Percentiles rank a stretch among this genome's conserved stretches.
phyloP scores from a whole-genome alignment of 2,329 filamentous ascomycete genomes.

The Dothideomycetes sp. region DNA sequence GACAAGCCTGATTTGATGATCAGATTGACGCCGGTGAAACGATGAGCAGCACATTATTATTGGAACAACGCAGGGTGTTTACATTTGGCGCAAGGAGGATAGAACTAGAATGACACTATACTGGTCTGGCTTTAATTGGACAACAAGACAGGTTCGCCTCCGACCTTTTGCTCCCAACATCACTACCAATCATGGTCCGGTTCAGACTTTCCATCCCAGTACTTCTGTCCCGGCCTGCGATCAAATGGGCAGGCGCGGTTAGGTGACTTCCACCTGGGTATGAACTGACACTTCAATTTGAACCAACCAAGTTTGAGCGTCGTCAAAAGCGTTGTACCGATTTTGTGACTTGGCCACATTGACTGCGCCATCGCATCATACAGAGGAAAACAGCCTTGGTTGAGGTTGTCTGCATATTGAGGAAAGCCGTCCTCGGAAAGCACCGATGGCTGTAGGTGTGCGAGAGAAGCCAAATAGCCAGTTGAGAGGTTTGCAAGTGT shows the following conservation, averaged over 20 bases:
- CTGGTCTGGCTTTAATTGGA: no score
- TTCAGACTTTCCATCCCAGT: slow-evolving; percentile 2
- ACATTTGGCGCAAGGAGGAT: no score
- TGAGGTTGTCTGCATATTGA: neutral
- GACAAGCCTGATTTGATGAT: slow-evolving; percentile 18
- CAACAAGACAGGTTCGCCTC: no score
- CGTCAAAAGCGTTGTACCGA: slow-evolving; percentile 1
- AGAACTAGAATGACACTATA: no score
- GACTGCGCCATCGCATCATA: slow-evolving; percentile 2
- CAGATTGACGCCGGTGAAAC: slow-evolving; percentile 4
- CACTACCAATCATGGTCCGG: slow-evolving; percentile 3
- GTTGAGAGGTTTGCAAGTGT: slow-evolving; percentile 7
- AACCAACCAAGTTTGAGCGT: slow-evolving; percentile 3
- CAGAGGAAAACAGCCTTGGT: slow-evolving; percentile 6
- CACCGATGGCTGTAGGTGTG: neutral
- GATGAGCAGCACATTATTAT: no score
- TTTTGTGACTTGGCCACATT: neutral
- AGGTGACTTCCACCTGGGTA: neutral
- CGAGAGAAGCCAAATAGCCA: slow-evolving; percentile 6
- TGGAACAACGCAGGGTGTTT: no score
- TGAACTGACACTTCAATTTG: slow-evolving; percentile 7
- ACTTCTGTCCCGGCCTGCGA: slow-evolving; percentile 2
- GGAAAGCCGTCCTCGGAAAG: slow-evolving; percentile 5
- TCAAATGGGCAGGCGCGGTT: slow-evolving; percentile 6
- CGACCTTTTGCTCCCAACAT: no score